Evolutionary conservation across 169 alveolate genomes (phyloP).

Genomic region (Amoebophrya sp.): DNA sequence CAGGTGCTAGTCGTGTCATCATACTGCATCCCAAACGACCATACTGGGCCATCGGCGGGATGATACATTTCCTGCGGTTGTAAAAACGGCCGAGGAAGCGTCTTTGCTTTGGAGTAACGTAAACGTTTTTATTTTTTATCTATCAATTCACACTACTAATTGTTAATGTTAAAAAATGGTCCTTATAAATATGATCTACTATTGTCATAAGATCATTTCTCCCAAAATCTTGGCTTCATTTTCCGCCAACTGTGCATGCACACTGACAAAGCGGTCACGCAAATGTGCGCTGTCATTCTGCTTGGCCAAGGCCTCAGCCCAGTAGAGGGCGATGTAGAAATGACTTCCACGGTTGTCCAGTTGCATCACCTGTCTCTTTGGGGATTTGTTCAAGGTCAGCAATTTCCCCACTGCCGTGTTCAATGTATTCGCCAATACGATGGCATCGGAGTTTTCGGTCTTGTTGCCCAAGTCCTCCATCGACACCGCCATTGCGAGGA

Average conservation of each 20-base stretch:
- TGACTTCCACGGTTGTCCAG: constrained; percentile 12
- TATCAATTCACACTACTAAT: no score
- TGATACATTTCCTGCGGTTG: no score
- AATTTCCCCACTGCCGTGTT: not conserved
- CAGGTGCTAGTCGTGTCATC: no score
- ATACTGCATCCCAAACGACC: no score
- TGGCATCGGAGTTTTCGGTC: not conserved
- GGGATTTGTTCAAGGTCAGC: not conserved
- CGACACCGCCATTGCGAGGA: constrained; percentile 14
- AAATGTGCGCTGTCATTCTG: not conserved
- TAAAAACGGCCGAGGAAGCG: no score
- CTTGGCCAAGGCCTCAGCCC: not conserved
- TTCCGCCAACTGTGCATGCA: not conserved
- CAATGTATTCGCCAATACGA: not conserved
- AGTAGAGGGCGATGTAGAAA: constrained; percentile 8
- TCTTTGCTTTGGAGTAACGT: no score
- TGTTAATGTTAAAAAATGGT: no score
- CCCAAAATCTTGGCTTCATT: not conserved
- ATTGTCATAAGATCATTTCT: no score
- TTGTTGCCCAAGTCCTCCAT: not conserved
- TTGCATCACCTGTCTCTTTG: not conserved
- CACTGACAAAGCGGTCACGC: not conserved
- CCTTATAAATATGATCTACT: no score
- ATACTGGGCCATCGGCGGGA: no score
- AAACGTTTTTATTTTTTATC: no score